Conservation (phyloP, 352 stramenopile genomes). For the Pythium dissimile region DNA sequence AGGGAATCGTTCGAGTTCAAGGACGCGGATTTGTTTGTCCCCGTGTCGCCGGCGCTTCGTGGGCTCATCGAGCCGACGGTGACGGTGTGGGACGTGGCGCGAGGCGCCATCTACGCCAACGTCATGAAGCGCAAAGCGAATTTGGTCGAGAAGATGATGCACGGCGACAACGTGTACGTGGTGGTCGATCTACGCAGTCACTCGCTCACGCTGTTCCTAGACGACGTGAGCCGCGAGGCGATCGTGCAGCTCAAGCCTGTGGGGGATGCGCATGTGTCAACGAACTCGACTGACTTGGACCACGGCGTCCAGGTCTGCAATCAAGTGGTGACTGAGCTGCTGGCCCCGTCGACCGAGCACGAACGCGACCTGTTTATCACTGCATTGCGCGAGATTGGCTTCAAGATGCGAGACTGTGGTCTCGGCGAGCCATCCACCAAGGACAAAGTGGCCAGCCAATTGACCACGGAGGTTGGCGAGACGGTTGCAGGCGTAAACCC, state of each 20-base stretch:
- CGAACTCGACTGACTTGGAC: constrained; percentile 26
- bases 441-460: background rate
- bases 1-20: constrained; percentile 34
- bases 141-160: constrained; percentile 42
- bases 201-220: constrained; percentile 37
- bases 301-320: constrained; percentile 42
- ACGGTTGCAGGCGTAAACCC: too few species aligned
- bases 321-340: constrained; percentile 26
- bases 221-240: constrained; percentile 15
- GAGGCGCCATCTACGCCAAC: constrained; percentile 9
- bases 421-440: background rate
- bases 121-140: constrained; percentile 55
- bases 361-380: constrained; percentile 44
- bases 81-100: constrained; percentile 16
- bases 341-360: constrained; percentile 15
- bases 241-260: constrained; percentile 31
- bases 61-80: constrained; percentile 27
- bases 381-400: constrained; percentile 39
- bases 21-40: constrained; percentile 45
- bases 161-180: constrained; percentile 52
- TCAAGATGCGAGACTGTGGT: constrained; percentile 27
- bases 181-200: constrained; percentile 41
- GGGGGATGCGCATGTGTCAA: background rate
- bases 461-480: too few species aligned
- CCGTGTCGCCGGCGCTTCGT: constrained; percentile 28